These are phyloP conservation scores for Macrolepiota albuminosa DNA, from an alignment of 768 basidiomycete genomes.

Conservation along the genomic window DNA sequence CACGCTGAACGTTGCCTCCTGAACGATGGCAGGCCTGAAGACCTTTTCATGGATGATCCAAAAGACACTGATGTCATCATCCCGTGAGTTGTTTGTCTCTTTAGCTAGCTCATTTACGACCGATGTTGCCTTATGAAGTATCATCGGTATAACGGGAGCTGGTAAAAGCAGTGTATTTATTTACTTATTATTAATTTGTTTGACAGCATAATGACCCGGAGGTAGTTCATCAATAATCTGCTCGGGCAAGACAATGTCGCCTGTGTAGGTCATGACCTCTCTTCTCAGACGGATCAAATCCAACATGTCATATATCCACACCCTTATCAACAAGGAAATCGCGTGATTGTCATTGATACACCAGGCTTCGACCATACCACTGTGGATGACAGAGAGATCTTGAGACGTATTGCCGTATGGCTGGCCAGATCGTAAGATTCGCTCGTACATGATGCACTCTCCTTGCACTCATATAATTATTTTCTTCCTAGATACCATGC, in stretches of 20 bases:
- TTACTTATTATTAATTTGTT: not conserved
- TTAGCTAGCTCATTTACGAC: not conserved
- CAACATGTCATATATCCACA: constrained; percentile 15
- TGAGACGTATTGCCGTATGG: constrained; percentile 17
- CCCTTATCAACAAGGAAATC: constrained; percentile 3
- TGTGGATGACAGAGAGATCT: constrained; percentile 16
- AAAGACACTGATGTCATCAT: constrained; percentile 11
- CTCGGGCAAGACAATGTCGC: constrained; percentile 10
- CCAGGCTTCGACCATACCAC: constrained; percentile 21
- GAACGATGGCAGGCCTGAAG: constrained; percentile 2
- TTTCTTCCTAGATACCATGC: constrained; percentile 18
- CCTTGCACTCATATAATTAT: not conserved
- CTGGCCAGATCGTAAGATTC: constrained; percentile 14
- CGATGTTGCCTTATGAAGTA: not conserved
- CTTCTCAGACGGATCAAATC: constrained; percentile 16
- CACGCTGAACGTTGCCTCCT: not conserved
- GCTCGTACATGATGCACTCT: not conserved
- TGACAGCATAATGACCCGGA: not conserved
- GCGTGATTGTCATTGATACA: constrained; percentile 18
- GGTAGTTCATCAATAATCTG: constrained; percentile 22
- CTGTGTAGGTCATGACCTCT: constrained; percentile 11
- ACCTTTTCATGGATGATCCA: constrained; percentile 9
- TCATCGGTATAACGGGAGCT: constrained; percentile 16
- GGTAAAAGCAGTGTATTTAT: constrained; percentile 16
- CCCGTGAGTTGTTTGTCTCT: constrained; percentile 7